Base-by-base conservation (phyloP, 805 yeast species). In the Scheffersomyces spartinae region DNA sequence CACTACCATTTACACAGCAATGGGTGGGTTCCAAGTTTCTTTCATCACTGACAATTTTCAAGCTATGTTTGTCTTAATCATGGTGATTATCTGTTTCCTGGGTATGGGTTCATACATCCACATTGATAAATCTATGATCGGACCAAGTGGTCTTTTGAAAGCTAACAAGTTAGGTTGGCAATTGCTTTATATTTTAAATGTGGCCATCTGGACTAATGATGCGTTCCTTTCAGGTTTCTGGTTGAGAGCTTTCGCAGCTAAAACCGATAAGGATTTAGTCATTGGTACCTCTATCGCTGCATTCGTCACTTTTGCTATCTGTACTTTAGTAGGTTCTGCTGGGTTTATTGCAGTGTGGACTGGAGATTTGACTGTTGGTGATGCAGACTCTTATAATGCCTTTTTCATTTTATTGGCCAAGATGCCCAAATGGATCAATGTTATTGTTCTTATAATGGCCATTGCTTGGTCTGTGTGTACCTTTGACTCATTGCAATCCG, bases 341-440 rank as follows among this genome's bases (percentile, higher is more conserved):
- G 96, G 96, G 7, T 64, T 86, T 34, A 48, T 85, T 25, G 95
- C 94, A 3, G 95, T 83, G 11, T 86, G 96, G 96, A 71, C 86
- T 1, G 88, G 88, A 1, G 70, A 68, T 37, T 47, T 74, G 31
- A 51, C 59, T 6, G 66, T 68, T 14, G 51, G 48, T 22, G 75
- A 69, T 39, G 68, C 53, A 3, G 61, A 67, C 19, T 80, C 91
- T 2, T 62, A 64, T 23, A 68, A 73, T 34, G 80, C 91, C 0
- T 78, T 86, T 38, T 86, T 71, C 56, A 56, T 78, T 34, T 59
- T 86, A 32, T 56, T 86, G 32, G 57, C 72, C 10, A 59, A 71
- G 30, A 71, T 85, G 74, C 88, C 94, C 5, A 64, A 69, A 10
- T 85, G 96, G 95, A 71, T 85, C 7, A 67, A 78, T 37, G 95